These are phyloP conservation scores for Paragyromitra xinjiangensis DNA, from an alignment of 495 filamentous ascomycete genomes.

Conservation along the genomic window DNA sequence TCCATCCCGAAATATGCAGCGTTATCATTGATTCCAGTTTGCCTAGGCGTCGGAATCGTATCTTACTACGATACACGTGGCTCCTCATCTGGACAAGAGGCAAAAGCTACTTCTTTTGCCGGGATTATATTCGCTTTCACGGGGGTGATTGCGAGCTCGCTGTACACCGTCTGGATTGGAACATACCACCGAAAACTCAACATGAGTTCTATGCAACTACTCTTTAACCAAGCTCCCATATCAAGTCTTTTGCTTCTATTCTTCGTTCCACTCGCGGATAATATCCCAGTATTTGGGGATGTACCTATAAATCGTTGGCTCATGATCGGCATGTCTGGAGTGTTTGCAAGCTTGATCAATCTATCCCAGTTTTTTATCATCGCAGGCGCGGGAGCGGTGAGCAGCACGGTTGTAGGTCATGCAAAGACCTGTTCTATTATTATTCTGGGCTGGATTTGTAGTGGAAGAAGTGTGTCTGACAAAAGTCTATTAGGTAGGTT, in stretches of 20 bases:
- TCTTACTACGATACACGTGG: conserved; percentile 75
- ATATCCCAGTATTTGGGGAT: conserved; percentile 65
- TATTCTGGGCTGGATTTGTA: conserved; percentile 66
- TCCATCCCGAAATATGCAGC: conserved; percentile 67
- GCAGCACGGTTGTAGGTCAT: conserved; percentile 76
- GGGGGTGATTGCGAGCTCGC: conserved; percentile 71
- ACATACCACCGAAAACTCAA: conserved; percentile 72
- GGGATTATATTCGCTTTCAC: conserved; percentile 72
- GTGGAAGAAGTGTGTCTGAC: conserved; percentile 65
- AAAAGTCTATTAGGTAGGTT: conserved; percentile 63
- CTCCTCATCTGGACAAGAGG: conserved; percentile 59
- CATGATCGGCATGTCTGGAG: conserved; percentile 68
- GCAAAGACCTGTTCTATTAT: conserved; percentile 70
- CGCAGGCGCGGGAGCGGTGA: conserved; percentile 73
- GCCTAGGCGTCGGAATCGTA: conserved; percentile 72
- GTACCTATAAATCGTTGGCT: conserved; percentile 64
- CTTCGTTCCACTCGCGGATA: conserved; percentile 72
- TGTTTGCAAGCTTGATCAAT: conserved; percentile 74
- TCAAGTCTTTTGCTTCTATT: conserved; percentile 71
- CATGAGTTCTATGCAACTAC: conserved; percentile 75
- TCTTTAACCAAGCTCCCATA: conserved; percentile 75
- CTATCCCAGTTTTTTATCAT: conserved; percentile 80
- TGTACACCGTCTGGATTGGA: conserved; percentile 76
- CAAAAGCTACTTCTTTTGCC: conserved; percentile 64
- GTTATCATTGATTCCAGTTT: conserved; percentile 70